Evolutionary conservation across 78 protist genomes (phyloP).

Genomic region (Protostelium mycophagum): DNA sequence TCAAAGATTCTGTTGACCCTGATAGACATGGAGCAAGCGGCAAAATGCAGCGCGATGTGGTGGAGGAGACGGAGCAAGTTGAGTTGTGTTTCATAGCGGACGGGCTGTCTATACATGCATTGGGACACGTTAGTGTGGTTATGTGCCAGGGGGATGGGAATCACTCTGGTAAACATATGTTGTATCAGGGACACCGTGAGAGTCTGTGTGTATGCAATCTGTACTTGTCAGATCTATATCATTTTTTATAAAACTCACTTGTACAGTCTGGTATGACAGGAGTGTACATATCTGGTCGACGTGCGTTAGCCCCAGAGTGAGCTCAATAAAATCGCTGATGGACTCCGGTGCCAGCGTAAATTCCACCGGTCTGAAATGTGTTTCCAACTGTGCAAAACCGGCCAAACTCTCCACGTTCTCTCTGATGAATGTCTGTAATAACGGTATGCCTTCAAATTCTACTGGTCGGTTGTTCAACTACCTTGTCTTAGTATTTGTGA

Average conservation of each 20-base stretch:
- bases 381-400: neutral
- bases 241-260: neutral
- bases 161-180: constrained; percentile 21
- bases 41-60: neutral
- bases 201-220: neutral
- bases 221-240: neutral
- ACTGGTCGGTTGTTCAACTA: neutral
- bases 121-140: neutral
- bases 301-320: constrained; percentile 1
- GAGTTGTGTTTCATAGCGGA: constrained; percentile 1
- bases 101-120: constrained; percentile 8
- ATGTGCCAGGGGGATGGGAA: constrained; percentile 28
- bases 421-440: neutral
- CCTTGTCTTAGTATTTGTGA: too few species aligned
- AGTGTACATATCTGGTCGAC: constrained; percentile 12
- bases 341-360: constrained; percentile 1
- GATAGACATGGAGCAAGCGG: neutral
- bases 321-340: neutral
- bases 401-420: constrained; percentile 3
- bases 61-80: constrained; percentile 2
- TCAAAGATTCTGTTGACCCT: constrained; percentile 8
- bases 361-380: neutral
- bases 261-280: constrained; percentile 20
- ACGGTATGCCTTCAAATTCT: neutral
- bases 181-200: constrained; percentile 14